Conservation (phyloP, 192 early-diverging fungal species). For the Oehlia diaphana region DNA sequence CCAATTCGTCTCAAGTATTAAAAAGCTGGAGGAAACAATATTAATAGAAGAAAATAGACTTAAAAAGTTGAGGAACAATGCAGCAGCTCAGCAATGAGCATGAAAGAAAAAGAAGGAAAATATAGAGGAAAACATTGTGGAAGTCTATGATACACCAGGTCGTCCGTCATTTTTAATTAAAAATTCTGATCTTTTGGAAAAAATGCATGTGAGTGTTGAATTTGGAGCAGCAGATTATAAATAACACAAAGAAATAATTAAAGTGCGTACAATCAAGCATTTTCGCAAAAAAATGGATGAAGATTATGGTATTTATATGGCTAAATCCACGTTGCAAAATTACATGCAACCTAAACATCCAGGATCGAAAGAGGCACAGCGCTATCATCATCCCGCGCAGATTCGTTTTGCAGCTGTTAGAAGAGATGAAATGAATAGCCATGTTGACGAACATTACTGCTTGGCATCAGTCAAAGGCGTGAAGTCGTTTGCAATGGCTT, state of each 20-base stretch:
- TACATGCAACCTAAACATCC: neutral
- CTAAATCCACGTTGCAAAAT: neutral
- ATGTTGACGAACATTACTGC: conserved; percentile 14
- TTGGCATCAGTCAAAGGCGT: neutral
- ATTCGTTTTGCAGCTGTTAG: neutral
- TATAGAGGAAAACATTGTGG: too few species aligned
- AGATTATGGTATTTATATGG: neutral
- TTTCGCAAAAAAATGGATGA: neutral
- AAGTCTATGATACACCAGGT: too few species aligned
- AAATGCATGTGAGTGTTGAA: neutral
- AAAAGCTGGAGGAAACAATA: too few species aligned
- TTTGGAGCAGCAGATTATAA: neutral
- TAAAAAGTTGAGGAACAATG: too few species aligned
- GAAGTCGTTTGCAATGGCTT: neutral
- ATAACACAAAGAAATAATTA: neutral
- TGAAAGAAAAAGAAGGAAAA: too few species aligned
- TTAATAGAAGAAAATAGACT: too few species aligned
- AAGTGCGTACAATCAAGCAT: neutral
- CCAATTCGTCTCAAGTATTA: too few species aligned
- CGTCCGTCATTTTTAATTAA: too few species aligned
- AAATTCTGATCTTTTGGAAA: too few species aligned
- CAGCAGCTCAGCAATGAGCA: too few species aligned
- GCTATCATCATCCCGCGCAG: neutral
- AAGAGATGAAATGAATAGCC: neutral
- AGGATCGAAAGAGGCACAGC: neutral